Base-by-base conservation (phyloP, 371 early-diverging fungal genomes). In the Mortierella sp. region DNA sequence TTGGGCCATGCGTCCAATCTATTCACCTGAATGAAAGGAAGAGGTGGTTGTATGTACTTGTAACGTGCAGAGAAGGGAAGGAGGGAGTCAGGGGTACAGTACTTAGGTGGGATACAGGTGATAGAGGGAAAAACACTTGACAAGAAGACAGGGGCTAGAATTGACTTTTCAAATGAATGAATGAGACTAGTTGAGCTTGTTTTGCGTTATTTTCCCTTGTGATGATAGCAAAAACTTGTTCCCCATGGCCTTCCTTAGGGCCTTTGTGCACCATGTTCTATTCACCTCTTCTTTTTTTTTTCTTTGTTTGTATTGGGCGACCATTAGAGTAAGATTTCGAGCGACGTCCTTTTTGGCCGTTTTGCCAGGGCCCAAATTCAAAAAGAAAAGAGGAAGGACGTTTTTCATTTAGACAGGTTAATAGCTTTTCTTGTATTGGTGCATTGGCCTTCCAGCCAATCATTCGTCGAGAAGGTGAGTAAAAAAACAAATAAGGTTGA, bases 401-500 rank as follows among this genome's bases (percentile, higher is more conserved):
- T 58, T 22, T 58, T 58, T 58, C 61, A 5, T 58, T 58, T 58
- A 7, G 34, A 34, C 37, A 58, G 61, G 61, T 58, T 58, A 29
- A 31, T n/a, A 37, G 19, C 48, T 48, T 2, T 48, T 58, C 34
- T 58, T 58, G 31, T 16, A 58, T 58, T 58, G 61, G 61, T 58
- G 34, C 31, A 9, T 9, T 16, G 2, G 31, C 2, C 22, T 1
- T 8, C 22, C 19, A 8, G 61, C 61, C 61, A 34, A 58, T 58
- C 37, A 58, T 19, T 2, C 6, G 7, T 1, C 6, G 31, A 31
- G 37, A 58, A 58, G 61, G 37, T 58, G 61, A 58, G 61, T 58
- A 34, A 58, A 7, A 55, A 14, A 8, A 7, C 22, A 47, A 58
- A 34, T 58, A 58, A 58, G 61, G 61, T 58, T 58, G 6, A 31